A percentile compares a stretch with the other conserved stretches of the same genome.
These are phyloP conservation scores for Penicillium diatomitis DNA, from an alignment of 495 filamentous ascomycete species.

Conservation along the genomic window DNA sequence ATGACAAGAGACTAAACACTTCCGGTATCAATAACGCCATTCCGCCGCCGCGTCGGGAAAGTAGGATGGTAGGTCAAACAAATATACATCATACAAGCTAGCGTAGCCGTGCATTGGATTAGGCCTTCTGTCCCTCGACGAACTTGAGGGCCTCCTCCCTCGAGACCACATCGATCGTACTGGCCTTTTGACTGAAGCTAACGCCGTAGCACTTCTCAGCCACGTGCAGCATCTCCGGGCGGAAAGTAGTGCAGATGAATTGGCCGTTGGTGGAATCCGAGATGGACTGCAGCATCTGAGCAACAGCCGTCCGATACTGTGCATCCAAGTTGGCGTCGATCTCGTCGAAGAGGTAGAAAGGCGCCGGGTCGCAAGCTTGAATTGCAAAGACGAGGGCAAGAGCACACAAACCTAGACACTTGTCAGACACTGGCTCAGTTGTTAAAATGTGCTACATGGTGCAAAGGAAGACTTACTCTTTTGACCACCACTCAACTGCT, in stretches of 20 bases:
- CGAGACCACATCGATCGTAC: slow-evolving; percentile 79
- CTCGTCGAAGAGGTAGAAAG: slow-evolving; percentile 98
- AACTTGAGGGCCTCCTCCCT: slow-evolving; percentile 85
- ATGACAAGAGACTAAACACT: background rate
- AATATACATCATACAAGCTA: slow-evolving; percentile 5
- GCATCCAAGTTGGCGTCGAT: slow-evolving; percentile 98
- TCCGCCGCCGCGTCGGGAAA: slow-evolving; percentile 1
- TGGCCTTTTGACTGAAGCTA: slow-evolving; percentile 86
- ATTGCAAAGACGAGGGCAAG: slow-evolving; percentile 98
- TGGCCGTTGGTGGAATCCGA: slow-evolving; percentile 51
- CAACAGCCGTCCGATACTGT: slow-evolving; percentile 92
- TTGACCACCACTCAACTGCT: slow-evolving; percentile 93
- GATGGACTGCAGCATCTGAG: slow-evolving; percentile 73
- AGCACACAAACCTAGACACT: slow-evolving; percentile 67
- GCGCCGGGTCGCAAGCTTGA: slow-evolving; percentile 92
- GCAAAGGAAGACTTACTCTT: slow-evolving; percentile 59
- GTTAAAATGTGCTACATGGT: background rate
- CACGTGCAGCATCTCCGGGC: slow-evolving; percentile 90
- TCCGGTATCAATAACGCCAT: slow-evolving; percentile 19
- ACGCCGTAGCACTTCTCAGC: slow-evolving; percentile 98
- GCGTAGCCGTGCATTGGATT: background rate
- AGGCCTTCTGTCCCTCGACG: slow-evolving; percentile 68
- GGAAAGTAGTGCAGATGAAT: slow-evolving; percentile 92
- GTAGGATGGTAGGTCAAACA: slow-evolving; percentile 3
- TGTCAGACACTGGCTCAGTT: background rate